Evolutionary conservation across 805 yeast species (phyloP).

Genomic region (Sungouiella thailandica): DNA sequence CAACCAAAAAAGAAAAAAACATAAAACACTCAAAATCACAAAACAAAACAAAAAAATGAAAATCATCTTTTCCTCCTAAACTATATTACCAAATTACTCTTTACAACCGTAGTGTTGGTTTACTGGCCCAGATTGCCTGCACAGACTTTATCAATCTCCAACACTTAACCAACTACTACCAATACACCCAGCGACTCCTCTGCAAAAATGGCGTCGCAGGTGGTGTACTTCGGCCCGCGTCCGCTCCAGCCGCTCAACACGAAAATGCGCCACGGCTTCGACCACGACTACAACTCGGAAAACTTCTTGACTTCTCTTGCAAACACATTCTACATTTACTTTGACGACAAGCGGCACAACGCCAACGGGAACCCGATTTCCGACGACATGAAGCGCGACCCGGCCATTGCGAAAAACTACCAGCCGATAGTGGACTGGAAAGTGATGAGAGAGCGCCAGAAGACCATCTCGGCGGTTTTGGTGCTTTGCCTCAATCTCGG

Average conservation of each 20-base stretch:
- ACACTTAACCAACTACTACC: too few species aligned
- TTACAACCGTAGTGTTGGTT: too few species aligned
- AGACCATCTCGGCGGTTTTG: slow-evolving; percentile 89
- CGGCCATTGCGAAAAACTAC: slow-evolving; percentile 42
- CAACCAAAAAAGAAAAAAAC: too few species aligned
- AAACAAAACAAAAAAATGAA: too few species aligned
- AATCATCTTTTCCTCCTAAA: too few species aligned
- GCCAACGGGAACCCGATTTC: slow-evolving; percentile 80
- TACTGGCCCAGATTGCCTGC: too few species aligned
- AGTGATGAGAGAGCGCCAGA: slow-evolving; percentile 80
- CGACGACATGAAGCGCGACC: slow-evolving; percentile 44
- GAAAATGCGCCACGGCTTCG: slow-evolving; percentile 62
- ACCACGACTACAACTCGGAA: slow-evolving; percentile 54
- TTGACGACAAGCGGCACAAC: slow-evolving; percentile 86
- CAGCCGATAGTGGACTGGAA: slow-evolving; percentile 89
- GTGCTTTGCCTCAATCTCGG: slow-evolving; percentile 89
- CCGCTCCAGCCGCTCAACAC: slow-evolving; percentile 48
- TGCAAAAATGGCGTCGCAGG: slow-evolving; percentile 13
- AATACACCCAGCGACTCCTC: too few species aligned
- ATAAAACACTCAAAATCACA: too few species aligned
- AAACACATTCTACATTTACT: slow-evolving; percentile 74
- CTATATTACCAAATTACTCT: too few species aligned
- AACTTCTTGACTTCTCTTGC: slow-evolving; percentile 53
- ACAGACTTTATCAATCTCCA: too few species aligned
- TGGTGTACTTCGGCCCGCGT: slow-evolving; percentile 25